Evolutionary conservation across 371 early-diverging fungal genomes (phyloP).

Genomic region (Mucor sp.): DNA sequence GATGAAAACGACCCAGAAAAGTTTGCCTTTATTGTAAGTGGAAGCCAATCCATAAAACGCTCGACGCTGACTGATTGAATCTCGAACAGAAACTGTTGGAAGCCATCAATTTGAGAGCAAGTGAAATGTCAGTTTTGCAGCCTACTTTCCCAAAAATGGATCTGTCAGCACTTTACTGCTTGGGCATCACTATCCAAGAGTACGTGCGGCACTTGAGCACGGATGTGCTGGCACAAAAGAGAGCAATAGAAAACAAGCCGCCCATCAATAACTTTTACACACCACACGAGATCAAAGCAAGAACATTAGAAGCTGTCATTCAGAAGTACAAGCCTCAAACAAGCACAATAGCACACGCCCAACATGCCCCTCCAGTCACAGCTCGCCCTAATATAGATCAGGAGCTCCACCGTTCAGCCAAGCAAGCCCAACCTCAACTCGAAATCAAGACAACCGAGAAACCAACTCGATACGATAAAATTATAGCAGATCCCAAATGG

Average conservation of each 20-base stretch:
- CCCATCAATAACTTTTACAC: background rate
- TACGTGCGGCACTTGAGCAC: background rate
- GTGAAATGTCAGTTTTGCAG: background rate
- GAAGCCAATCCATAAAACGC: background rate
- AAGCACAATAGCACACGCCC: background rate
- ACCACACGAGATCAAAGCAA: background rate
- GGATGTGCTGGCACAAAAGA: background rate
- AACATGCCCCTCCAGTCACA: background rate
- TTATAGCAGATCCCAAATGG: background rate
- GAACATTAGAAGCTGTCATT: background rate
- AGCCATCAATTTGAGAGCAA: slow-evolving; percentile 7
- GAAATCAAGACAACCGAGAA: background rate
- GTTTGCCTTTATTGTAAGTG: background rate
- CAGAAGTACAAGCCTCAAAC: background rate
- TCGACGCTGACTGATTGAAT: background rate
- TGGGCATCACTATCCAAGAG: slow-evolving; percentile 13
- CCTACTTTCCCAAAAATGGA: slow-evolving; percentile 3
- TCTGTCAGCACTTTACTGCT: slow-evolving; percentile 14
- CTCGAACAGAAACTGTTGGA: slow-evolving; percentile 12
- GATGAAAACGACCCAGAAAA: background rate
- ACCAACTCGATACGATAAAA: background rate
- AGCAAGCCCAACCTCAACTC: background rate
- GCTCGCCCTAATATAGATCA: background rate
- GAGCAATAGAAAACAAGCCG: background rate
- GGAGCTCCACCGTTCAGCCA: background rate